Base-by-base conservation (phyloP, 2,329 filamentous ascomycete genomes). In the Pseudocercospora fijiensis region DNA sequence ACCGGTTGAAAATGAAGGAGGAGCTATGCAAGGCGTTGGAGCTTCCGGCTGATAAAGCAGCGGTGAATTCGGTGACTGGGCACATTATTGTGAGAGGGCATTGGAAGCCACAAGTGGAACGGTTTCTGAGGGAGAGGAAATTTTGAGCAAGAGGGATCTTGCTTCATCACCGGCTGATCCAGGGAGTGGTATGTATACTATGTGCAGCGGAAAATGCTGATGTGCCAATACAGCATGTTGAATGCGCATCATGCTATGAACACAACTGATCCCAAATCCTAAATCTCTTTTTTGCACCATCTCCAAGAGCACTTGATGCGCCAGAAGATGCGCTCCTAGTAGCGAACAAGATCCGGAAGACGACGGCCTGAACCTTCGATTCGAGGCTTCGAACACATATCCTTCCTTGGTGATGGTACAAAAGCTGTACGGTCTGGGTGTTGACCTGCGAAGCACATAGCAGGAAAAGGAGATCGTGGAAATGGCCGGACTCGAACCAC, bases 1-100 rank as follows among this genome's bases (percentile, higher is more conserved):
- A 96, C 75, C 73, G 87, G 57, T 77, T 80, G 30, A 84, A 81
- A 2, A 75, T 98, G 67, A 82, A 85, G 65, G 77, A 83, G 37
- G 89, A 92, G 70, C 75, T 98, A 62, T 79, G 82, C 41, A 73
- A 78, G 20, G 83, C 82, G 10, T 76, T 96, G 65, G 65, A 68
- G 3, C 47, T 73, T 43, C 53, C 63, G 27, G 74, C 82, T 57
- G 80, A 84, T 13, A 79, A 86, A 6, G 80, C 88, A 47, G 79
- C 76, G 67, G 80, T 88, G 52, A 88, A 87, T 74, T 74, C 76
- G 37, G 79, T 88, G 57, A 96, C 90, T 51, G 84, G 84, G 57
- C 89, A 96, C 72, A 84, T 98, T 58, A 80, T 89, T 66, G 81
- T 96, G 67, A 91, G 88, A 69, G 77, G 77, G 20, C 71, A 74